Percentiles rank a stretch among this genome's conserved stretches.
Evolutionary conservation across 2,329 filamentous ascomycete genomes (phyloP).

Genomic region (Cordyceps militaris): DNA sequence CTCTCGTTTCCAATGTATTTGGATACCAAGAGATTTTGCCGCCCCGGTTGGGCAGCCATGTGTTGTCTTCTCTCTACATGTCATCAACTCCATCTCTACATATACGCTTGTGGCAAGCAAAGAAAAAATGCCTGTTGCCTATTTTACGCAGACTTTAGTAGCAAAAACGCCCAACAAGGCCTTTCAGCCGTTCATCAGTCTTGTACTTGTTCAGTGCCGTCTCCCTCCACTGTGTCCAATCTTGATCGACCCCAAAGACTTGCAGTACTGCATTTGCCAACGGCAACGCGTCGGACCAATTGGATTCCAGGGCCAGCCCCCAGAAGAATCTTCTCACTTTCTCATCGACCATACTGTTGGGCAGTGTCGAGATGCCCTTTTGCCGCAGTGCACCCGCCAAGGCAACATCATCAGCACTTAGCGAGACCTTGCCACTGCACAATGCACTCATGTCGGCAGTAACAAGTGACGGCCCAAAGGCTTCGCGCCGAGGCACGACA

Average conservation of each 20-base stretch:
- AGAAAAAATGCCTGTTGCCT: too few species aligned
- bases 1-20: too few species aligned
- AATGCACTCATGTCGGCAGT: slow-evolving; percentile 15
- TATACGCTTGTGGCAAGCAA: too few species aligned
- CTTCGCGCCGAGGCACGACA: slow-evolving; percentile 16
- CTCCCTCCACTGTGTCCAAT: slow-evolving; percentile 13
- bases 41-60: too few species aligned
- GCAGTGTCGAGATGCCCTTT: not conserved
- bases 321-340: slow-evolving; percentile 19
- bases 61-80: too few species aligned
- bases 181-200: slow-evolving; percentile 12
- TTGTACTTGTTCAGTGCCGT: slow-evolving; percentile 12
- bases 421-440: slow-evolving; percentile 12
- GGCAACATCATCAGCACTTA: slow-evolving; percentile 15
- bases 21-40: too few species aligned
- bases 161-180: not conserved
- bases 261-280: slow-evolving; percentile 18
- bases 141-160: too few species aligned
- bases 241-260: slow-evolving; percentile 14
- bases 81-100: too few species aligned
- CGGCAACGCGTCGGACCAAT: slow-evolving; percentile 16
- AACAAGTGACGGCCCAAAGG: slow-evolving; percentile 16
- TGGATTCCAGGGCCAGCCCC: slow-evolving; percentile 16
- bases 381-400: slow-evolving; percentile 14
- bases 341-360: slow-evolving; percentile 13